Conservation (phyloP, 225 moss, liverwort and hornwort genomes). For the Straminergon stramineum region DNA sequence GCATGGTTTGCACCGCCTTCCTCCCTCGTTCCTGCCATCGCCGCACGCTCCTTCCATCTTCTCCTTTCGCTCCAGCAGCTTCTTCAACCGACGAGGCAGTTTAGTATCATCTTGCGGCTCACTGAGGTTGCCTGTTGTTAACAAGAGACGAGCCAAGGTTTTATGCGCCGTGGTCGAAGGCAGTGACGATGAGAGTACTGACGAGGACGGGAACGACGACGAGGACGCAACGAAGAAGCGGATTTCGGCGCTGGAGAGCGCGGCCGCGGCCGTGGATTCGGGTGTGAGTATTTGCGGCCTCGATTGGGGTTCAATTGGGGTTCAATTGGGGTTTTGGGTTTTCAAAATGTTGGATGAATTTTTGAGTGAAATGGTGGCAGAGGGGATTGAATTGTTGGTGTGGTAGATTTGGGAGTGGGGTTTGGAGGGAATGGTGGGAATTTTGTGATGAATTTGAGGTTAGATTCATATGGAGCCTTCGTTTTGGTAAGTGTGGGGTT, state of each 20-base stretch:
- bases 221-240: not conserved
- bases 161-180: slow-evolving; percentile 19
- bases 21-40: not conserved
- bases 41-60: not conserved
- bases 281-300: slow-evolving; percentile 3
- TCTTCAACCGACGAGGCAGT: not conserved
- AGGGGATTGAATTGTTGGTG: not conserved
- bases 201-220: not conserved
- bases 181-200: not conserved
- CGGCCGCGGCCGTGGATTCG: slow-evolving; percentile 10
- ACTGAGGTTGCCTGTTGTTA: not conserved
- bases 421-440: not conserved
- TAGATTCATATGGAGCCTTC: not conserved
- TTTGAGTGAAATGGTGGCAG: not conserved
- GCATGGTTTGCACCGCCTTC: not conserved
- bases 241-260: slow-evolving; percentile 16
- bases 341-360: not conserved
- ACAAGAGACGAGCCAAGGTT: not conserved
- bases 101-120: not conserved
- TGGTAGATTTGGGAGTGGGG: not conserved
- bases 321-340: not conserved
- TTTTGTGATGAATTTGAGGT: not conserved
- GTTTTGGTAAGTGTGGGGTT: not conserved
- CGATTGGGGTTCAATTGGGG: not conserved
- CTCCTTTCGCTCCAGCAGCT: not conserved